Base-by-base conservation (phyloP, 805 yeast species). In the Candida namnaoensis region DNA sequence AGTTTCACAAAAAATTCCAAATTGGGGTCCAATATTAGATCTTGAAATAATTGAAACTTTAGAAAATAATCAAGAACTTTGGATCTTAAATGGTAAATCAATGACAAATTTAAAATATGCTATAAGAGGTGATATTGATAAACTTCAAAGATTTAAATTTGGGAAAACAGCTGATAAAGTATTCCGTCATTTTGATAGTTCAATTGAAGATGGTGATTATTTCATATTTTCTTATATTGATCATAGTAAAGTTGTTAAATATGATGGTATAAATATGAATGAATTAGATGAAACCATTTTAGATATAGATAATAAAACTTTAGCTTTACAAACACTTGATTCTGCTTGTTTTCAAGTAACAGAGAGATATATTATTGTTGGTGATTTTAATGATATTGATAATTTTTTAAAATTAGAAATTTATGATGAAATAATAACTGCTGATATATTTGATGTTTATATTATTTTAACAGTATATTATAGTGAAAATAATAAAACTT, bases 1-100 rank as follows among this genome's bases (percentile, higher is more conserved):
- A 2, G 15, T 30, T 2, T 7, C 32, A 60, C 2, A 50, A 51
- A 2, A 66, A 59, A 41, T 66, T 61, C 51, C 58, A 33, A 70
- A 66, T 45, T 73, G 79, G 78, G 62, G 76, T 0, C 78, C 78
- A 0, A 40, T 72, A 1, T 44, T 68, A 15, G 77, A 72, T 51
- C 50, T 67, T 2, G 60, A 55, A 42, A 50, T 69, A 3, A 54
- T 69, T 1, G 64, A 45, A 8, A 44, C 35, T 32, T 49, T 32
- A 44, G 43, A 39, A 39, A 48, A 40, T 2, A 35, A 50, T 6
- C 66, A 69, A 40, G 76, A 72, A 40, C 43, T 72, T 1, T 72
- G 77, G 50, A 45, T 43, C 15, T 48, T 47, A 2, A 56, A 53
- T 43, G 56, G 53, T 1, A 49, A 40, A 23, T 41, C 38, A 2